Percentiles rank a stretch among this genome's conserved stretches.
These are phyloP conservation scores for Plasmodium chabaudi DNA, from an alignment of 169 alveolate genomes.

Conservation along the genomic window DNA sequence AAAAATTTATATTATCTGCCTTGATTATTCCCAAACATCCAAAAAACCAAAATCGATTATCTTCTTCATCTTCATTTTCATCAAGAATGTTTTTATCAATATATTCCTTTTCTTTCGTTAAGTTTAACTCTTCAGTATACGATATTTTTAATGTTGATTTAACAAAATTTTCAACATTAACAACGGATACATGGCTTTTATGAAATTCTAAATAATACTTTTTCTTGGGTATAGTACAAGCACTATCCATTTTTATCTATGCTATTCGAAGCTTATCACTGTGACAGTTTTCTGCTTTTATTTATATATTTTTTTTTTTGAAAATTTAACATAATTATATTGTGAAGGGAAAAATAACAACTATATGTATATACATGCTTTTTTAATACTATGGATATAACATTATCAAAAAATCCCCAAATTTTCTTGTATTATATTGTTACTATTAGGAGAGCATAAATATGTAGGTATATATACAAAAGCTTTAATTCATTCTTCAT, in stretches of 20 bases:
- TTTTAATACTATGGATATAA: not conserved
- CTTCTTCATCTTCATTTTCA: conserved; percentile 29
- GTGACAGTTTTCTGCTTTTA: not conserved
- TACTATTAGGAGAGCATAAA: too few species aligned
- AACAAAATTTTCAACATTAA: conserved; percentile 50
- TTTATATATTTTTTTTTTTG: too few species aligned
- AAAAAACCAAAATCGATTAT: conserved; percentile 54
- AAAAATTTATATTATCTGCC: conserved; percentile 51
- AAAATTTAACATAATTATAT: not conserved
- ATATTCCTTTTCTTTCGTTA: conserved; percentile 37
- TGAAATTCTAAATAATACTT: conserved; percentile 64
- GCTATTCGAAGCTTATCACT: not conserved
- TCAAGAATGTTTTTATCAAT: not conserved
- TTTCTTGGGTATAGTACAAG: conserved; percentile 10
- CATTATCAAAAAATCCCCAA: too few species aligned
- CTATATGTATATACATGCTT: not conserved
- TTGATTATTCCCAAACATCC: conserved; percentile 71
- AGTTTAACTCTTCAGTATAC: conserved; percentile 22
- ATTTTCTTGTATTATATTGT: too few species aligned
- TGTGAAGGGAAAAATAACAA: not conserved
- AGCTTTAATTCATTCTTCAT: too few species aligned
- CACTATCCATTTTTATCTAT: conserved; percentile 21
- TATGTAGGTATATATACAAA: too few species aligned
- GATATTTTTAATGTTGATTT: conserved; percentile 47
- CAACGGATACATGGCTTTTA: conserved; percentile 23